Evolutionary conservation across 1,139 yeast species (phyloP).

Genomic region (Candida sanyaensis): DNA sequence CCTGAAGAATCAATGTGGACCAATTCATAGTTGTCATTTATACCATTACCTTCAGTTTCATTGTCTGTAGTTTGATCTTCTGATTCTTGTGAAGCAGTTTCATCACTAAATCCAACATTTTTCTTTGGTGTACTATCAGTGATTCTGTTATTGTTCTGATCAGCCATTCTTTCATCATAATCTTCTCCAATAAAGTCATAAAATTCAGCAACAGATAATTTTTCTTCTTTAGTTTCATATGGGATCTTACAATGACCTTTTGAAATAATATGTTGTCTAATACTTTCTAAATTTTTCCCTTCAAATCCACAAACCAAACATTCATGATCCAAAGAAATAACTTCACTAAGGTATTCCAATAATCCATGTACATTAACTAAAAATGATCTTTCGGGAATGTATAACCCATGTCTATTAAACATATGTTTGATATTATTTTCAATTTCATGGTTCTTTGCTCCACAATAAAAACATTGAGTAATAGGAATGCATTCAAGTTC

Average conservation of each 20-base stretch:
- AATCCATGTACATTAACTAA: conserved; percentile 47
- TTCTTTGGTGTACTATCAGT: conserved; percentile 15
- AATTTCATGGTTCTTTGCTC: conserved; percentile 33
- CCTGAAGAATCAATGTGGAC: conserved; percentile 43
- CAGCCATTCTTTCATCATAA: conserved; percentile 11
- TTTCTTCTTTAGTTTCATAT: conserved; percentile 50
- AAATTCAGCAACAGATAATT: conserved; percentile 37
- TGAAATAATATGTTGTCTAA: conserved; percentile 51
- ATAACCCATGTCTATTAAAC: conserved; percentile 50
- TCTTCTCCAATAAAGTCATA: conserved; percentile 38
- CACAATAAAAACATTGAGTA: conserved; percentile 45
- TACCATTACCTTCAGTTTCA: conserved; percentile 30
- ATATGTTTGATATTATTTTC: conserved; percentile 51
- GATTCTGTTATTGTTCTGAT: conserved; percentile 18
- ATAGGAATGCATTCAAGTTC: conserved; percentile 29
- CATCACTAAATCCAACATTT: conserved; percentile 24
- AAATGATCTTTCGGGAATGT: conserved; percentile 50
- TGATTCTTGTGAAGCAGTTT: conserved; percentile 9
- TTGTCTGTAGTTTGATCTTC: conserved; percentile 24
- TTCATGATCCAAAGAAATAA: conserved; percentile 44
- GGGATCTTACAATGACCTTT: conserved; percentile 61
- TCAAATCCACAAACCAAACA: conserved; percentile 57
- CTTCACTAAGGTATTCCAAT: conserved; percentile 44
- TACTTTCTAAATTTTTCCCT: conserved; percentile 50
- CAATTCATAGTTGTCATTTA: conserved; percentile 30